Evolutionary conservation across 164 flowering plant genomes (phyloP).

Genomic region (Sextonia rubra): DNA sequence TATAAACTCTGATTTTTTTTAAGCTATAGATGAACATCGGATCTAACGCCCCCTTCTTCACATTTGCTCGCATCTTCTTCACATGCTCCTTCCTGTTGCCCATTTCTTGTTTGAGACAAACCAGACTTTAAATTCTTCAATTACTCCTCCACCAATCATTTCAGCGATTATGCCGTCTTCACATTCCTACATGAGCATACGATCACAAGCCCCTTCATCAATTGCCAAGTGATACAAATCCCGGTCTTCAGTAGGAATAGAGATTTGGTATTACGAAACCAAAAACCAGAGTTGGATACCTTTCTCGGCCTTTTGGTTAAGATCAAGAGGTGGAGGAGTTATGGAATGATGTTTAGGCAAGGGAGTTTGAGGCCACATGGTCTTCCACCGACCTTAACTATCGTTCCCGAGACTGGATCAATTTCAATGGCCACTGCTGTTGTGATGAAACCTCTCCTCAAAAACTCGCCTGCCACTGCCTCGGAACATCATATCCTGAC

Average conservation of each 20-base stretch:
- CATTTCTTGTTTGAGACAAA: background rate
- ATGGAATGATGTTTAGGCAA: background rate
- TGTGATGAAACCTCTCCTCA: background rate
- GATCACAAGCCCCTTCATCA: background rate
- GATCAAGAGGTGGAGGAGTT: slow-evolving; percentile 47
- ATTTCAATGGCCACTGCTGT: background rate
- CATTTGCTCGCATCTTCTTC: too few species aligned
- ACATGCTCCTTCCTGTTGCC: too few species aligned
- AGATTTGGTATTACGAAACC: background rate
- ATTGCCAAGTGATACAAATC: background rate
- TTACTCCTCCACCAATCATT: background rate
- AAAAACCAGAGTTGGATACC: slow-evolving; percentile 26
- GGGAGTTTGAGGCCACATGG: background rate
- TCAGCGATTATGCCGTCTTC: background rate
- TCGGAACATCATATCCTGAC: background rate
- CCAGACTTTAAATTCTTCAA: background rate
- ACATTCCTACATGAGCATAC: background rate
- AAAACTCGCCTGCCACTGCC: background rate
- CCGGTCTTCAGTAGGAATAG: background rate
- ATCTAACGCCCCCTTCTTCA: too few species aligned
- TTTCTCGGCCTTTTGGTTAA: slow-evolving; percentile 57
- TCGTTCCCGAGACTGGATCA: background rate
- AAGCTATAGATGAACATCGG: too few species aligned
- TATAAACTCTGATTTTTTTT: too few species aligned
- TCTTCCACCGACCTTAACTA: background rate